Evolutionary conservation across 148 eudicot genomes (phyloP).

Genomic region (Gaultheria prostrata): DNA sequence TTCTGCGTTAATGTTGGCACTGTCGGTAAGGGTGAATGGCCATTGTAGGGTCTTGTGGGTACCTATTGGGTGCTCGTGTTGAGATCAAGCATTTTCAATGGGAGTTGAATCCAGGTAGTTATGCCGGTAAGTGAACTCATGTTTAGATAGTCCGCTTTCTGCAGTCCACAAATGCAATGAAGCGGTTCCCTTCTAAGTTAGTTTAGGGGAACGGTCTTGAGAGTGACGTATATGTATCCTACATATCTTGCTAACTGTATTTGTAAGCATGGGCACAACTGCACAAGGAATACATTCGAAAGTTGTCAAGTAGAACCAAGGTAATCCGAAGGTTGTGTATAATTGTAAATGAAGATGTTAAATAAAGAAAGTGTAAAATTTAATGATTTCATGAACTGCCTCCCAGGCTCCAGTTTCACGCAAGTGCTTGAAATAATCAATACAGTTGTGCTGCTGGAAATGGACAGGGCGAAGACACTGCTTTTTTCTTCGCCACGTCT

Average conservation of each 20-base stretch:
- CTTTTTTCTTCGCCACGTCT: background rate
- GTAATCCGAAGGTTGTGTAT: background rate
- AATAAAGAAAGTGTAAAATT: background rate
- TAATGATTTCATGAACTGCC: background rate
- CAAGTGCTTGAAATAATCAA: slow-evolving; percentile 1
- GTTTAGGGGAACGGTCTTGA: background rate
- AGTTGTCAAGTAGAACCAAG: background rate
- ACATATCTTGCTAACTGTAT: background rate
- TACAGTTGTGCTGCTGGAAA: slow-evolving; percentile 1
- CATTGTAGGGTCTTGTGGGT: background rate
- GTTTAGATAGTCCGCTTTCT: background rate
- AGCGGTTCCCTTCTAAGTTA: background rate
- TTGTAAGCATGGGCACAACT: background rate
- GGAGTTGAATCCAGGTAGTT: background rate
- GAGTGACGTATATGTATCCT: background rate
- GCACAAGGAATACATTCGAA: background rate
- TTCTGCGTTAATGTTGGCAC: background rate
- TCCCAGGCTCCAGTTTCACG: background rate
- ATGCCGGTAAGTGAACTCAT: background rate
- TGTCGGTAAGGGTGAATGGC: background rate
- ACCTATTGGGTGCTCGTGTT: background rate
- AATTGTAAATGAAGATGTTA: background rate
- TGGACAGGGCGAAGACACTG: background rate
- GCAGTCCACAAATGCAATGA: background rate
- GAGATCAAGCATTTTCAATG: background rate